Conservation (phyloP, 192 early-diverging fungal species). For the Chytriomyces hyalinus region DNA sequence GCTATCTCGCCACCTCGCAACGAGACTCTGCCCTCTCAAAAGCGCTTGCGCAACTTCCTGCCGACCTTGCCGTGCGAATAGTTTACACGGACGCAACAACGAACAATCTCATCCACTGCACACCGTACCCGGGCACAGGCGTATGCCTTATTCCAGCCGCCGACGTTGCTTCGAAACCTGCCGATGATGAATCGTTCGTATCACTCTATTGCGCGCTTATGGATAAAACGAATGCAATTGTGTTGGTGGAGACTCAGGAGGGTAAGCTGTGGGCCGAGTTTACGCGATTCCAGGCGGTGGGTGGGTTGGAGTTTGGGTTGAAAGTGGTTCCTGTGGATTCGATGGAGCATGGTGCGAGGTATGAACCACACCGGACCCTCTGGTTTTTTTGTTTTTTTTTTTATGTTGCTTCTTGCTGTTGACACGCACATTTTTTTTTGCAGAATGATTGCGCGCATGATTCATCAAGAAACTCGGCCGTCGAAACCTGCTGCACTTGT, state of each 20-base stretch:
- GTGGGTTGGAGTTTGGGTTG: slow-evolving; percentile 8
- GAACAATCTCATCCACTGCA: neutral
- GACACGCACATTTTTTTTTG: neutral
- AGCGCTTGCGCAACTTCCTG: neutral
- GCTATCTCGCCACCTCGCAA: neutral
- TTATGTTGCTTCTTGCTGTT: neutral
- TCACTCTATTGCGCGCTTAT: neutral
- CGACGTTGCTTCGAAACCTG: neutral
- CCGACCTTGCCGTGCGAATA: neutral
- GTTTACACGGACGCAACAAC: neutral
- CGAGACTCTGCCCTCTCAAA: neutral
- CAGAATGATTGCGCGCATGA: slow-evolving; percentile 8
- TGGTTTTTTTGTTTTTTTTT: neutral
- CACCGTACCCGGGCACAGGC: slow-evolving; percentile 12
- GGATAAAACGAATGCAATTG: neutral
- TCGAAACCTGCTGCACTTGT: neutral
- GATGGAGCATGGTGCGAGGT: slow-evolving; percentile 12
- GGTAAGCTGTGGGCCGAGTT: neutral
- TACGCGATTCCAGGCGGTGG: neutral
- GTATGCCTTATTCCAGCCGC: neutral
- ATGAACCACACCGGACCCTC: neutral
- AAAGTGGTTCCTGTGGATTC: slow-evolving; percentile 10
- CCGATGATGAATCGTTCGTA: neutral
- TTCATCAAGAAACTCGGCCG: slow-evolving; percentile 12
- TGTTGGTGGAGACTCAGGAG: neutral